Conservation (phyloP, 148 eudicot genomes). For the Chenopodium berlandieri region DNA sequence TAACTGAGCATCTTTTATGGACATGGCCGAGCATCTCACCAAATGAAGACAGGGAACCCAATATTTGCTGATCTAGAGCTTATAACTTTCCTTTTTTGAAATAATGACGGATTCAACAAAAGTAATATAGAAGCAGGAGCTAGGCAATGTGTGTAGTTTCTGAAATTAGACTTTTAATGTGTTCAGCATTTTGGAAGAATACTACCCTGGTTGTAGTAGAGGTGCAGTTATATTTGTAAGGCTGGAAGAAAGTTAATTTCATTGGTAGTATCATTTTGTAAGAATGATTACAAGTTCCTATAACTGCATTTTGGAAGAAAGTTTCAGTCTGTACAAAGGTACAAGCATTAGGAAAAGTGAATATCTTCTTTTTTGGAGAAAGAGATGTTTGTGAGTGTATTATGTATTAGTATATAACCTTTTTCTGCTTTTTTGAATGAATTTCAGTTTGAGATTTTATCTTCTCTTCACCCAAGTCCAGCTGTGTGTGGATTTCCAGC, state of each 20-base stretch:
- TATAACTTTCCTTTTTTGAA: too few species aligned
- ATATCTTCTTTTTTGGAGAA: neutral
- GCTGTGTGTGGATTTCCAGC: slow-evolving; percentile 96
- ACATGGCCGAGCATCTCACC: neutral
- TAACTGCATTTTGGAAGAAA: too few species aligned
- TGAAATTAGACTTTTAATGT: neutral
- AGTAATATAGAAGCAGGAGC: neutral
- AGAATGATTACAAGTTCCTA: too few species aligned
- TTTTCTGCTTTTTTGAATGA: neutral
- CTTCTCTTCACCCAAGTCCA: slow-evolving; percentile 91
- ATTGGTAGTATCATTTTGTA: too few species aligned
- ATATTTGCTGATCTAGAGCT: too few species aligned
- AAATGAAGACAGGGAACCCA: neutral
- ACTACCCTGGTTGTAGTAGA: neutral
- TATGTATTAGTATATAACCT: neutral
- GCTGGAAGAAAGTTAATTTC: neutral
- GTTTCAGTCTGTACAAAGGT: neutral
- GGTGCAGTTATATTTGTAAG: neutral
- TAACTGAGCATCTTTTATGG: neutral
- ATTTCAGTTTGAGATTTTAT: slow-evolving; percentile 77
- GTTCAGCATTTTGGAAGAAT: neutral
- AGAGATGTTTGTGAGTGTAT: neutral
- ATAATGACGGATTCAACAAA: neutral
- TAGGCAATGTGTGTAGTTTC: neutral
- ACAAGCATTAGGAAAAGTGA: neutral